Evolutionary conservation across 2,329 filamentous ascomycete species (phyloP), one percentile per base, ranked within the genome.

Genomic region (Talaromyces rugulosus): DNA sequence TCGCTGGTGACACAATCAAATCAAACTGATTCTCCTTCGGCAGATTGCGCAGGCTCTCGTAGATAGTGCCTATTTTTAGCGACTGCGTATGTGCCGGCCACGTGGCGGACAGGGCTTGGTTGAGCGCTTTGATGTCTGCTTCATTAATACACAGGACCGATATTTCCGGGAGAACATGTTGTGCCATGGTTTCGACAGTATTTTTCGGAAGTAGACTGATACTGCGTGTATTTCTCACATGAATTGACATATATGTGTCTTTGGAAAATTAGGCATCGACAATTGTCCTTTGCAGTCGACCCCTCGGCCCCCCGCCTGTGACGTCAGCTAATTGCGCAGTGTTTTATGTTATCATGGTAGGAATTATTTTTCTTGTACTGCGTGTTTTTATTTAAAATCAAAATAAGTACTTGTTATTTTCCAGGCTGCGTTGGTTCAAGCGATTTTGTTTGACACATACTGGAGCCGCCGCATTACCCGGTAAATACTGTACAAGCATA

Each of bases 1-100:
- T 85, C 50, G 82, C 81, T 0, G 82, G 83, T 0, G 82, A 85
- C 27, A 84, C 81, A 50, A 85, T 71, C 12, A 80, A 72, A 66
- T 84, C 78, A 66, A 82, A 83, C 33, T 71, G 33, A 8, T 75
- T 68, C 0, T 63, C 57, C 0, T 66, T 11, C 0, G 78, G 71
- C 2, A 84, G 67, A 2, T 70, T 66, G 9, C 74, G 70, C 5
- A 85, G 75, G 6, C 71, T 69, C 51, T 68, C 72, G 62, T 79
- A 68, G 66, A 74, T 61, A 18, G 65, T 62, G n/a, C 66, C 70
- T 30, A 80, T 65, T 5, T 75, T 73, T 59, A 78, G 66, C 8
- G 65, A 60, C 9, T 74, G 59, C 1, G 69, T 66, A 11, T 69
- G 53, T 2, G 72, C 66, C 3, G 80, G 74, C 66, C 71, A 70